Conservation (phyloP, 495 filamentous ascomycete genomes). For the Talaromyces borbonicus region DNA sequence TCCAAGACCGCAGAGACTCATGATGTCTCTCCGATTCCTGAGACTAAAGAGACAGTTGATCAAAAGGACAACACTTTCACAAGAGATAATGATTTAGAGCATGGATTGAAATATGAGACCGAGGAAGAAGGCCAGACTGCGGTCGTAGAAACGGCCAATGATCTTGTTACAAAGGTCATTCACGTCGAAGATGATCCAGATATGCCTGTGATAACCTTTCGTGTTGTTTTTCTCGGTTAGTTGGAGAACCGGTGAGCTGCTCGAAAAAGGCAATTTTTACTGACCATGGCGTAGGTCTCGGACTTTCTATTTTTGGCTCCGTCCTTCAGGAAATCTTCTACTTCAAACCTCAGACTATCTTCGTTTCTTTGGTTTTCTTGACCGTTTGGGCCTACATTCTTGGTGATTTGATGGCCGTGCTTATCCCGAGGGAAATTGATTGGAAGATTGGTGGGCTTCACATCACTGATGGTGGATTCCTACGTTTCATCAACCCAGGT, state of each 20-base stretch:
- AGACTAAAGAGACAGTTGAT: not conserved
- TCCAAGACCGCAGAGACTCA: not conserved
- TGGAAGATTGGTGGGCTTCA: conserved; percentile 11
- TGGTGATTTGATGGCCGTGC: conserved; percentile 21
- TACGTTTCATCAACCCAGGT: conserved; percentile 24
- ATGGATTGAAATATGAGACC: not conserved
- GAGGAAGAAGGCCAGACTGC: not conserved
- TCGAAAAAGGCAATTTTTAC: not conserved
- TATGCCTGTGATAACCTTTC: conserved; percentile 21
- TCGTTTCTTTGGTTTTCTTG: conserved; percentile 33
- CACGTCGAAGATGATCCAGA: conserved; percentile 24
- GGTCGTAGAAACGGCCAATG: conserved; percentile 13
- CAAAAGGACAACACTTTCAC: not conserved
- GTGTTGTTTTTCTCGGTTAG: conserved; percentile 23
- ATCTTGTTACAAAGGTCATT: conserved; percentile 23
- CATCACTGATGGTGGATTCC: not conserved
- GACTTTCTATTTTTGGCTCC: conserved; percentile 22
- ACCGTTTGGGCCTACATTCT: conserved; percentile 28
- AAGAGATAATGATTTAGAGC: not conserved
- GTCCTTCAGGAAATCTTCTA: conserved; percentile 29
- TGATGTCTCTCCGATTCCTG: not conserved
- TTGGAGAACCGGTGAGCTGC: not conserved
- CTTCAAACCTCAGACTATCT: conserved; percentile 37
- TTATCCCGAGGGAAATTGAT: conserved; percentile 24
- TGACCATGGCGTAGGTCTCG: conserved; percentile 13